A percentile compares a stretch with the other conserved stretches of the same genome.
These are phyloP conservation scores for Penicillium dipodomyicola DNA, from an alignment of 495 filamentous ascomycete species.

Conservation along the genomic window DNA sequence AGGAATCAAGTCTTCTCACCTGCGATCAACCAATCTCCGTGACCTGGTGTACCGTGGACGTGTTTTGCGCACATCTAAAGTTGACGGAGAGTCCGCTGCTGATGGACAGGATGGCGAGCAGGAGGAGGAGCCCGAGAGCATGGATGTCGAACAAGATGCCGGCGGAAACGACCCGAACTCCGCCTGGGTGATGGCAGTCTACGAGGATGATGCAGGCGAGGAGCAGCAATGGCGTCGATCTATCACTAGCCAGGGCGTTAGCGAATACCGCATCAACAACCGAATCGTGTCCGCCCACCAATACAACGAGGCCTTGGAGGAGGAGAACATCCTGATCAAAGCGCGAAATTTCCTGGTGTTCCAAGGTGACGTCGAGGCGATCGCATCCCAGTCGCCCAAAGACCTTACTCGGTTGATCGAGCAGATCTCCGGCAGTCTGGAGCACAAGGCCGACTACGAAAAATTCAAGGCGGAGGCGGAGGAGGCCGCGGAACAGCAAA, in stretches of 20 bases:
- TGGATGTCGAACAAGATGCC: conserved; percentile 46
- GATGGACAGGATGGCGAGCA: conserved; percentile 52
- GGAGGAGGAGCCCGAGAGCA: conserved; percentile 37
- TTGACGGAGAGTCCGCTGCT: conserved; percentile 72
- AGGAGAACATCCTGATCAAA: conserved; percentile 95
- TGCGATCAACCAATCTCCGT: conserved; percentile 90
- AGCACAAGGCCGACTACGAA: conserved; percentile 96
- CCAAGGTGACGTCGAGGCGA: conserved; percentile 97
- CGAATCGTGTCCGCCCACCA: conserved; percentile 81
- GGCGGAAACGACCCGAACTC: conserved; percentile 75
- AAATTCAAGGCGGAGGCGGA: conserved; percentile 79
- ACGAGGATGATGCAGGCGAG: conserved; percentile 95
- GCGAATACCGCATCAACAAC: conserved; percentile 97
- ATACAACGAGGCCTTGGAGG: conserved; percentile 91
- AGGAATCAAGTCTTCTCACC: conserved; percentile 95
- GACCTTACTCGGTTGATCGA: conserved; percentile 95
- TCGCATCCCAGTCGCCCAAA: conserved; percentile 87
- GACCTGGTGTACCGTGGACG: conserved; percentile 96
- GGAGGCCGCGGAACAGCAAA: conserved; percentile 83
- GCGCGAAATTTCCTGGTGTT: conserved; percentile 98
- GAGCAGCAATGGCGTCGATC: conserved; percentile 93
- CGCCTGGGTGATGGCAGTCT: conserved; percentile 98
- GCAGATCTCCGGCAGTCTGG: conserved; percentile 93
- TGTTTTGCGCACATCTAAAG: conserved; percentile 85
- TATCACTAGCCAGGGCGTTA: conserved; percentile 82